Evolutionary conservation across 768 basidiomycete species (phyloP).

Genomic region (Phaeolepiota aurea): DNA sequence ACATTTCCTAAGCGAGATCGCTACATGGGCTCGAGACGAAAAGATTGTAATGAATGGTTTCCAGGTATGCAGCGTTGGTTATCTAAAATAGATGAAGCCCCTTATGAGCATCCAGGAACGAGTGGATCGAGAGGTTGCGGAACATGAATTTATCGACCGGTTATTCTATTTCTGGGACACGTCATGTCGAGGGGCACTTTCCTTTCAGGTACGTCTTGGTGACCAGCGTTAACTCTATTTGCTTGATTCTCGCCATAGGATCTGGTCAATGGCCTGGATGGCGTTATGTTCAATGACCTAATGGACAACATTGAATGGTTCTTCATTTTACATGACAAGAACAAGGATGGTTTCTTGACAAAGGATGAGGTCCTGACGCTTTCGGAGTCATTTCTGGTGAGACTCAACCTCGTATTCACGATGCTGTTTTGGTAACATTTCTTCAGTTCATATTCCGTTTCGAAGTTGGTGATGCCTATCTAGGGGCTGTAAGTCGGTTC

Average conservation of each 20-base stretch:
- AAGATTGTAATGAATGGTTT: conserved; percentile 89
- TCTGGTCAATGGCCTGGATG: conserved; percentile 79
- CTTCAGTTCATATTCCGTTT: conserved; percentile 93
- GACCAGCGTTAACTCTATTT: conserved; percentile 2
- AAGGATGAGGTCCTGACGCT: conserved; percentile 95
- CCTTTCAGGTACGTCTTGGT: conserved; percentile 63
- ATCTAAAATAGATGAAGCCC: background rate
- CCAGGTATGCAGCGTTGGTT: conserved; percentile 38
- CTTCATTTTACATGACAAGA: conserved; percentile 91
- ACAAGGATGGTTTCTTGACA: conserved; percentile 91
- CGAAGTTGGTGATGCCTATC: conserved; percentile 92
- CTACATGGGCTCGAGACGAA: conserved; percentile 94
- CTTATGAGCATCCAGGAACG: conserved; percentile 53
- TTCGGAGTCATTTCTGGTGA: conserved; percentile 87
- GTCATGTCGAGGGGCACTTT: conserved; percentile 71
- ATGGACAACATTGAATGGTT: conserved; percentile 99
- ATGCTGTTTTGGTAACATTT: too few species aligned
- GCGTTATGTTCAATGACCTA: conserved; percentile 91
- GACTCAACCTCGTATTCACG: conserved; percentile 18
- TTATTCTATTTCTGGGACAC: conserved; percentile 95
- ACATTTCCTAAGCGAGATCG: conserved; percentile 84
- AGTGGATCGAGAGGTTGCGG: conserved; percentile 82
- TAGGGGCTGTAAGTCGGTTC: conserved; percentile 93
- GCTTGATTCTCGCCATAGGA: conserved; percentile 43
- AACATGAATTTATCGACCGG: conserved; percentile 92